A percentile compares a stretch with the other conserved stretches of the same genome.
Conservation (phyloP, 352 stramenopile species). For the Pythium aphanidermatum region DNA sequence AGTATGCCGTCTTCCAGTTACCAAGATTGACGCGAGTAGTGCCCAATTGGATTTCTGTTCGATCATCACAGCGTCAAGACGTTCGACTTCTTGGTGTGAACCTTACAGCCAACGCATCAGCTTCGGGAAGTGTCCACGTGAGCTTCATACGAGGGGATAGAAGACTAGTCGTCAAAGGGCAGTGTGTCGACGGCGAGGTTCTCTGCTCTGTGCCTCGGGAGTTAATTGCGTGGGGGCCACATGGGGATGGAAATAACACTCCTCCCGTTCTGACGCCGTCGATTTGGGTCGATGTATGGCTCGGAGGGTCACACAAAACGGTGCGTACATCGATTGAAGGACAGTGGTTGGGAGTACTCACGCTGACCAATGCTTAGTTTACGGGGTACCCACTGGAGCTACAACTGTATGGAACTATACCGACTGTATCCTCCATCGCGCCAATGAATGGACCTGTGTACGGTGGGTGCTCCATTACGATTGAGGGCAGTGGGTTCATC, state of each 20-base stretch:
- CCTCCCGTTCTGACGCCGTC: conserved; percentile 6
- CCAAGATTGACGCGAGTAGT: conserved; percentile 44
- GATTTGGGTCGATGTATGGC: conserved; percentile 58
- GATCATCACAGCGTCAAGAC: conserved; percentile 14
- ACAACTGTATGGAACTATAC: conserved; percentile 44
- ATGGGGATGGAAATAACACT: neutral
- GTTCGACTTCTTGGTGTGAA: conserved; percentile 46
- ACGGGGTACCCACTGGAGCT: conserved; percentile 43
- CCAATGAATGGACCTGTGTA: conserved; percentile 77
- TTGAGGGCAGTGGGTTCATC: conserved; percentile 59
- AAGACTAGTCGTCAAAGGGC: conserved; percentile 8
- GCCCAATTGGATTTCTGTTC: conserved; percentile 45
- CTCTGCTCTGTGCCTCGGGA: conserved; percentile 11
- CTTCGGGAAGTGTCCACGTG: conserved; percentile 25
- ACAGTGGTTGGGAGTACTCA: neutral
- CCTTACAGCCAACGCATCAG: conserved; percentile 26
- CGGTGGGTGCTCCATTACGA: conserved; percentile 47
- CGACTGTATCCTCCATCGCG: conserved; percentile 28
- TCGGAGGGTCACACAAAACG: conserved; percentile 46
- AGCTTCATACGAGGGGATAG: conserved; percentile 28
- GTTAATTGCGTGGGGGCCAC: neutral
- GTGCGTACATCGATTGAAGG: no score
- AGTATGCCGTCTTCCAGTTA: conserved; percentile 54
- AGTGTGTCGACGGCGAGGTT: conserved; percentile 22
- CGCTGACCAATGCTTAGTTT: conserved; percentile 28